Base-by-base conservation (phyloP, 1,139 yeast species). In the Wickerhamomyces sp. region DNA sequence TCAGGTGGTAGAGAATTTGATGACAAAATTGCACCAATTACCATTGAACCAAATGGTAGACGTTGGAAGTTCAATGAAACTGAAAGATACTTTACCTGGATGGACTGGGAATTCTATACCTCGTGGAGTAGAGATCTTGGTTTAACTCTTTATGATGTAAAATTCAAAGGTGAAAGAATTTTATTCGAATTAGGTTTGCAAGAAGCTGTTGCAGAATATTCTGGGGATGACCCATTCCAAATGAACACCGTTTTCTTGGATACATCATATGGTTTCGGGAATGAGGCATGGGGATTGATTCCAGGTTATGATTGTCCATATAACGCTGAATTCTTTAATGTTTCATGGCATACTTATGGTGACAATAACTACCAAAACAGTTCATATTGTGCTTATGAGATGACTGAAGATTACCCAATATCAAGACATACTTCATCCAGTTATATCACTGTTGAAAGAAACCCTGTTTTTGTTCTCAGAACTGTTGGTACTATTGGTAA, bases 181-280 rank as follows among this genome's bases (percentile, higher is more conserved):
- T 28, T 46, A 13, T 54, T 43, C 17, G 58, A 54, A 40, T 24
- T 54, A 10, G 56, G 55, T 17, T 38, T 54, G 29, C 58, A 54
- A 39, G 58, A 54, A 37, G 56, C 56, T 15, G 46, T 54, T 44
- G 58, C 58, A 17, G 58, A 54, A 38, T 54, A 54, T 21, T 39
- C 56, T 24, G 56, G 56, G 37, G 58, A 54, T 30, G 58, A 54
- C 47, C 58, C 58, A 20, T 52, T 51, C 47, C 56, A 54, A 39
- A 45, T 50, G 38, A 39, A 52, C 41, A 51, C 54, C 10, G 41
- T 42, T 20, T 54, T 48, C 39, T 40, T 50, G 27, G 58, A 54
- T 38, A 30, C 46, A 16, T 31, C 54, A 10, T 54, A 54, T 35
- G 56, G 56, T 28, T 52, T 52, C 25, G 58, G 58, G 42, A 50